Evolutionary conservation across 2,329 filamentous ascomycete genomes (phyloP), one percentile per base, ranked within the genome.

Genomic region (Pseudogymnoascus sp.): DNA sequence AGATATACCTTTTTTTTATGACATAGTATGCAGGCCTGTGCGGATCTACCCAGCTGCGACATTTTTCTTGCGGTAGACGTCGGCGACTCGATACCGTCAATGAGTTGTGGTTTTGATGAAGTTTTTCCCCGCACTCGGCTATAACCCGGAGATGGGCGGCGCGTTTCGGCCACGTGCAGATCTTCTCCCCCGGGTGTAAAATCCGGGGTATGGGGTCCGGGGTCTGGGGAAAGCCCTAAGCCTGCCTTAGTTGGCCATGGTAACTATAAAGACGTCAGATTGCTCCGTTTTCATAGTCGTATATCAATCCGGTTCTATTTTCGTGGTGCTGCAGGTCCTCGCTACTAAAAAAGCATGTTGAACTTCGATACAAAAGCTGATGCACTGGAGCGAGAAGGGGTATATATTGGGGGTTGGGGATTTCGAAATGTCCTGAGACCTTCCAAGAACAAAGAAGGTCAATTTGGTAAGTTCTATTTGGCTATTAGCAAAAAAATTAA

Each of bases 1-100:
- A 30, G 41, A 39, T 14, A 59, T 59, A 59, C 57, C 34, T 59
- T 59, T 59, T 59, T 59, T 18, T 59, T 59, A 37, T 59, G 57
- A 6, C 57, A 59, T 12, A 59, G 18, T 7, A 59, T 59, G 8
- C 57, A 59, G 34, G 57, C 57, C 20, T 41, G 57, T 30, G 30
- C 11, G 7, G 57, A 59, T 59, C 57, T 34, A 16, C 34, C 39
- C 4, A 38, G 11, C 35, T 43, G 57, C 3, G 57, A 59, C 57
- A 59, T 59, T 28, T 43, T 59, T 37, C 16, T 59, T 43, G 20
- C 22, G 30, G 34, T 28, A 16, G 18, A 59, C 6, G 41, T 59
- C 57, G 57, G 57, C 34, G 34, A 43, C 35, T 43, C 3, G 20
- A 59, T 35, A 25, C 16, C 12, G 35, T 59, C n/a, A n/a, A n/a